Base-by-base conservation (phyloP, 2,329 filamentous ascomycete species). In the Knoxdaviesia capensis region DNA sequence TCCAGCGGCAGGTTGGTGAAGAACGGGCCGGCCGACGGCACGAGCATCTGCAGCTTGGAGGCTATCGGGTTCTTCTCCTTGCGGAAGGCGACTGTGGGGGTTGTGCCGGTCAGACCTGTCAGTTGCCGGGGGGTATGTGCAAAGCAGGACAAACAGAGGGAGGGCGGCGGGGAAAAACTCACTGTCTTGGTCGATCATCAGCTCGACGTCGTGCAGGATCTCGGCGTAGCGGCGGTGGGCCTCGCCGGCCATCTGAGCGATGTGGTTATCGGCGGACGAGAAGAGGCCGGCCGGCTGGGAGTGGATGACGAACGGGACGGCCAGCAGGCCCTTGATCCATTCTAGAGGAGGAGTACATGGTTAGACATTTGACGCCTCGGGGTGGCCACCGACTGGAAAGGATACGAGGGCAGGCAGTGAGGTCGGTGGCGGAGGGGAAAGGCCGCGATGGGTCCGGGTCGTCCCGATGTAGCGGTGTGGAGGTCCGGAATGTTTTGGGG, bases 311-410 rank as follows among this genome's bases (percentile, higher is more conserved):
- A 98, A 98, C 0, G 90, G 90, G 1, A 96, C 88, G 1, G 90
- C 90, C 8, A 96, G 67, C 4, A 96, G 71, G 35, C 80, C 83
- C 62, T 98, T 96, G 66, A 96, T 84, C 88, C 88, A 96, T 79
- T 94, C 85, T 76, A 32, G 31, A 35, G n/a, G 11, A n/a, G 8
- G 34, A 32, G 38, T 49, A 31, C 48, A 47, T 9, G 31, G 28
- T 36, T 32, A 39, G 29, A 29, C 28, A 37, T 8, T 31, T 33
- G 37, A n/a, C 32, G 32, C 32, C 34, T 32, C 35, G 33, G 35
- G 11, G 20, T 35, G 30, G 5, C 32, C 36, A 38, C 36, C 36
- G 3, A n/a, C n/a, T 38, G 11, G 7, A 7, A 7, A 7, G 29
- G 34, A 42, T 37, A 32, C 31, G 31, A 7, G 31, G 5, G 29